These are phyloP conservation scores for Rhynchosporium agropyri DNA, from an alignment of 2,329 filamentous ascomycete species.

Conservation along the genomic window DNA sequence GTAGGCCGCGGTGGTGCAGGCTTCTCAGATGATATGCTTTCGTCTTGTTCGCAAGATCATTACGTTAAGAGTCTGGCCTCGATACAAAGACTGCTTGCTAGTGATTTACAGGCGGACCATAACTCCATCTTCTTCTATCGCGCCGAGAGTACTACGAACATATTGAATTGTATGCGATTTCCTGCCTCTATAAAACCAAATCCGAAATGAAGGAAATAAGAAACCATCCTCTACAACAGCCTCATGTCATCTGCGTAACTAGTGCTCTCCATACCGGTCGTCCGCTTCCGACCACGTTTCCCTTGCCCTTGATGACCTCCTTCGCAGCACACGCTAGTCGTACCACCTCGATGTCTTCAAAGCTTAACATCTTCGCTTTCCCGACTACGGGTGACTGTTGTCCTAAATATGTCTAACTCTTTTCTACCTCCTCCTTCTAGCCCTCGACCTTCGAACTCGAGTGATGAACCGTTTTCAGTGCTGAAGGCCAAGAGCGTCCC, in stretches of 20 bases:
- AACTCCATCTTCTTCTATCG: conserved; percentile 27
- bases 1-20: conserved; percentile 19
- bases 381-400: not conserved
- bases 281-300: conserved; percentile 26
- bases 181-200: conserved; percentile 28
- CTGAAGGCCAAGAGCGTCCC: too few species aligned
- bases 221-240: conserved; percentile 3
- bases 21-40: conserved; percentile 24
- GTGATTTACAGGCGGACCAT: conserved; percentile 30
- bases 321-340: conserved; percentile 15
- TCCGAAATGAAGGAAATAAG: conserved; percentile 24
- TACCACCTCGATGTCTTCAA: conserved; percentile 18
- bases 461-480: too few species aligned
- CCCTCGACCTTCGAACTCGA: too few species aligned
- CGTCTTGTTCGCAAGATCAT: conserved; percentile 26
- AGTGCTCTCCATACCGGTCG: not conserved
- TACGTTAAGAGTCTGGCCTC: conserved; percentile 30
- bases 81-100: conserved; percentile 31
- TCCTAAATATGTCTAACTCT: too few species aligned
- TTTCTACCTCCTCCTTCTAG: too few species aligned
- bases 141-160: conserved; percentile 28
- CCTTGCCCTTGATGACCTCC: conserved; percentile 15
- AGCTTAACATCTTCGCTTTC: conserved; percentile 18
- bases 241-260: conserved; percentile 17
- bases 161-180: conserved; percentile 27